Percentiles rank a stretch among this genome's conserved stretches.
Conservation (phyloP, 108 stramenopile species). For the Schizochytrium sp. region DNA sequence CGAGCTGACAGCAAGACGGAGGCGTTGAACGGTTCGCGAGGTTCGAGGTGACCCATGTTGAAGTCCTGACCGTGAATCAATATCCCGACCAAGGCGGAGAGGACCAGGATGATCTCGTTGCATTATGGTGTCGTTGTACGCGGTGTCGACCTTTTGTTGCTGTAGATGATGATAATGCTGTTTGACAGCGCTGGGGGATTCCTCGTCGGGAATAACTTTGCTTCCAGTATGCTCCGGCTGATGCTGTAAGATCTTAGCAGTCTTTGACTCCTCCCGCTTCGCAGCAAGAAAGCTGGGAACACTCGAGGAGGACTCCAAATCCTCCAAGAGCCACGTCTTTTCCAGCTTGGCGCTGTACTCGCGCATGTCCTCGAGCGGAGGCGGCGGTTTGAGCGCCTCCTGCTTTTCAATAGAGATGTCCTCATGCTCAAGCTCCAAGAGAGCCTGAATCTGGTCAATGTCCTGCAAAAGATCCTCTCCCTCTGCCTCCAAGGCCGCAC, state of each 20-base stretch:
- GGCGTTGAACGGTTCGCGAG: background rate
- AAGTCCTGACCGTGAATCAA: too few relatives aligned
- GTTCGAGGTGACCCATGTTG: background rate
- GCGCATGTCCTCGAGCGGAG: slow-evolving; percentile 9
- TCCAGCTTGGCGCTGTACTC: slow-evolving; percentile 14
- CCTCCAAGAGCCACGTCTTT: slow-evolving; percentile 9
- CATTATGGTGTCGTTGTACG: too few relatives aligned
- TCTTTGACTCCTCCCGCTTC: background rate
- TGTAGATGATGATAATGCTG: too few relatives aligned
- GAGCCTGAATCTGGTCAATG: background rate
- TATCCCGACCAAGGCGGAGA: too few relatives aligned
- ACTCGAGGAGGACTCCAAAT: background rate
- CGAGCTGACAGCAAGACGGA: background rate
- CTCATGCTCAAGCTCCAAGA: background rate
- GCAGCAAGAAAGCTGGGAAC: background rate
- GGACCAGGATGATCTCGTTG: too few relatives aligned
- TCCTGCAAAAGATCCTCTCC: background rate
- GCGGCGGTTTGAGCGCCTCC: background rate
- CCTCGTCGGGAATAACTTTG: too few relatives aligned
- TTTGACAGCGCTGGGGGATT: too few relatives aligned
- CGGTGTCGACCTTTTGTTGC: too few relatives aligned
- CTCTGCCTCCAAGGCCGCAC: background rate
- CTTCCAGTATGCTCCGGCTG: too few relatives aligned
- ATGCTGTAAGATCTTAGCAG: too few relatives aligned
- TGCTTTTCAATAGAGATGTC: background rate